These are phyloP conservation scores for Phytophthora sojae DNA, from an alignment of 352 stramenopile species.

Conservation along the genomic window DNA sequence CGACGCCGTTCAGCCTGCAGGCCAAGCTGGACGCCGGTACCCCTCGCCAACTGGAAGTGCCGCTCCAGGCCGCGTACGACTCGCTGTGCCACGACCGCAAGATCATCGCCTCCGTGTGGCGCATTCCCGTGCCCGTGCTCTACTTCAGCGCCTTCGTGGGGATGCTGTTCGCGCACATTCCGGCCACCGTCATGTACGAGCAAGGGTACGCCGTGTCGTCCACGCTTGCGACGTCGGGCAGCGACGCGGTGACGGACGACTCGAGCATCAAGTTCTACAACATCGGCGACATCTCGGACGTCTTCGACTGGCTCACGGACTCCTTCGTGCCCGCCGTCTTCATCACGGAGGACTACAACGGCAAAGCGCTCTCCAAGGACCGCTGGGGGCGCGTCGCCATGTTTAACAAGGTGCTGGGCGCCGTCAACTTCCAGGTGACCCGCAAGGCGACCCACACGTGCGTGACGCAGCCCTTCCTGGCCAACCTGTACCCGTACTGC, in stretches of 20 bases:
- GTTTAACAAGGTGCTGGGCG: slow-evolving; percentile 34
- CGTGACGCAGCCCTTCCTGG: slow-evolving; percentile 38
- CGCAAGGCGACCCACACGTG: slow-evolving; percentile 32
- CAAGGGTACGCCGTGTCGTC: slow-evolving; percentile 44
- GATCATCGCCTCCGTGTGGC: slow-evolving; percentile 38
- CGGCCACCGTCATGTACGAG: slow-evolving; percentile 43
- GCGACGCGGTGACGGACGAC: slow-evolving; percentile 51
- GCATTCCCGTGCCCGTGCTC: slow-evolving; percentile 43
- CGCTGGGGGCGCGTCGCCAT: slow-evolving; percentile 25
- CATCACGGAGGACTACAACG: slow-evolving; percentile 63
- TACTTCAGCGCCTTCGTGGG: slow-evolving; percentile 54
- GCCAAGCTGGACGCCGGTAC: not conserved
- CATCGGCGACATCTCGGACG: slow-evolving; percentile 44
- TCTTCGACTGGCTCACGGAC: slow-evolving; percentile 56
- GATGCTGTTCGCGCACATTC: slow-evolving; percentile 60
- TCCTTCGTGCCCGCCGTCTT: slow-evolving; percentile 55
- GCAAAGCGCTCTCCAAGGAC: slow-evolving; percentile 36
- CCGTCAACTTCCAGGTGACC: slow-evolving; percentile 43
- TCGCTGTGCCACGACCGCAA: slow-evolving; percentile 43
- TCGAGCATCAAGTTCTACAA: slow-evolving; percentile 61
- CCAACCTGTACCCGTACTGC: slow-evolving; percentile 54
- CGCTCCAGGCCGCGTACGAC: not conserved
- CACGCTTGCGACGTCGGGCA: slow-evolving; percentile 46
- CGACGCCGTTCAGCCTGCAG: not conserved
- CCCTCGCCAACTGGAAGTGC: not conserved